Percentiles rank a stretch among this genome's conserved stretches.
Conservation (phyloP, 352 stramenopile genomes). For the Phytophthora colocasiae region DNA sequence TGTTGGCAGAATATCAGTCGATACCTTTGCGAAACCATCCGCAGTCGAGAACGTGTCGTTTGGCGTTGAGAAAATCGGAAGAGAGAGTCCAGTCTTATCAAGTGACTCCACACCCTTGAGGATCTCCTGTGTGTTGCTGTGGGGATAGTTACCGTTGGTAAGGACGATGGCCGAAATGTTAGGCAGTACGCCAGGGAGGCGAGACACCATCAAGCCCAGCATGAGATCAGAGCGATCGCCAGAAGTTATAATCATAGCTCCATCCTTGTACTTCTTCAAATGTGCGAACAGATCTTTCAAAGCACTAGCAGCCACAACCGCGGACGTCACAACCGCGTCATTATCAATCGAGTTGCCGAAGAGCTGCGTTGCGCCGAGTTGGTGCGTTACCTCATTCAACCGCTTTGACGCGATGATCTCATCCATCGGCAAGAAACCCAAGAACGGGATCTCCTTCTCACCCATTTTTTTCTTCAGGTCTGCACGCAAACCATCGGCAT, state of each 20-base stretch:
- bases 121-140: slow-evolving; percentile 79
- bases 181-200: slow-evolving; percentile 72
- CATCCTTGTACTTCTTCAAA: slow-evolving; percentile 83
- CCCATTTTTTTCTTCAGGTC: slow-evolving; percentile 41
- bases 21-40: slow-evolving; percentile 64
- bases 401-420: slow-evolving; percentile 77
- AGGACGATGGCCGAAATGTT: slow-evolving; percentile 76
- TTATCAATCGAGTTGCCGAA: slow-evolving; percentile 73
- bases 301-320: slow-evolving; percentile 70
- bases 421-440: slow-evolving; percentile 74
- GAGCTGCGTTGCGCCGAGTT: slow-evolving; percentile 70
- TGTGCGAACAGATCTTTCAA: slow-evolving; percentile 80
- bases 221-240: slow-evolving; percentile 78
- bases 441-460: slow-evolving; percentile 58
- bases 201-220: slow-evolving; percentile 71
- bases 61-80: slow-evolving; percentile 77
- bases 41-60: slow-evolving; percentile 73
- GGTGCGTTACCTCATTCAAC: slow-evolving; percentile 76
- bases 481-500: slow-evolving; percentile 47
- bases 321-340: slow-evolving; percentile 71
- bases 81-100: slow-evolving; percentile 69
- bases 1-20: slow-evolving; percentile 72
- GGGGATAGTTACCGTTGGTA: slow-evolving; percentile 79
- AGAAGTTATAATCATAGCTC: slow-evolving; percentile 76
- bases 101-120: slow-evolving; percentile 71